A percentile compares a stretch with the other conserved stretches of the same genome.
phyloP scores from a whole-genome alignment of 192 early-diverging fungal species.

The Rhizophagus prolifer region DNA sequence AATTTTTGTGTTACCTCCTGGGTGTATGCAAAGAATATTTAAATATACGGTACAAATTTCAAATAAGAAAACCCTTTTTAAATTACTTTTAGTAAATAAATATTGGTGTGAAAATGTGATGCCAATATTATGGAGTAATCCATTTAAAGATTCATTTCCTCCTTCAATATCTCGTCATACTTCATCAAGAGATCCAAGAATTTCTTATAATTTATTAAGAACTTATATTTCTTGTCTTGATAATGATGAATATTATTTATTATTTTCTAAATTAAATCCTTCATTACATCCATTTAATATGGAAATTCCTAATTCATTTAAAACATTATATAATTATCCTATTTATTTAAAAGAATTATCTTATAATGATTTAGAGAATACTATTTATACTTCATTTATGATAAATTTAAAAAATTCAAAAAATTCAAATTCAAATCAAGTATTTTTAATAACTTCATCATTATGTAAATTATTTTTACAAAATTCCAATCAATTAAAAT shows the following conservation, averaged over 20 bases:
- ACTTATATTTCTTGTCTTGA: background rate
- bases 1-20: background rate
- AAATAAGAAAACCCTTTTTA: background rate
- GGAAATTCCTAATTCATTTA: background rate
- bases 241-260: background rate
- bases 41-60: background rate
- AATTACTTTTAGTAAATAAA: background rate
- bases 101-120: slow-evolving; percentile 3
- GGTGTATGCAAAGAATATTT: background rate
- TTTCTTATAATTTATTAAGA: background rate
- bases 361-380: background rate
- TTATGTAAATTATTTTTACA: background rate
- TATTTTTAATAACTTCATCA: background rate
- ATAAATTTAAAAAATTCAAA: background rate
- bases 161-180: background rate
- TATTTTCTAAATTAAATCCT: background rate
- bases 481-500: background rate
- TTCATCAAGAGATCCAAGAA: background rate
- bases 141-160: background rate
- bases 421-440: background rate
- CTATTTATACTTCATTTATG: background rate
- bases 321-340: background rate
- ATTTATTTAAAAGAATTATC: background rate
- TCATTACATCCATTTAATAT: background rate
- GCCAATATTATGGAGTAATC: slow-evolving; percentile 5